A percentile compares a stretch with the other conserved stretches of the same genome.
Conservation (phyloP, 371 early-diverging fungal genomes). For the Mucor irregularis region DNA sequence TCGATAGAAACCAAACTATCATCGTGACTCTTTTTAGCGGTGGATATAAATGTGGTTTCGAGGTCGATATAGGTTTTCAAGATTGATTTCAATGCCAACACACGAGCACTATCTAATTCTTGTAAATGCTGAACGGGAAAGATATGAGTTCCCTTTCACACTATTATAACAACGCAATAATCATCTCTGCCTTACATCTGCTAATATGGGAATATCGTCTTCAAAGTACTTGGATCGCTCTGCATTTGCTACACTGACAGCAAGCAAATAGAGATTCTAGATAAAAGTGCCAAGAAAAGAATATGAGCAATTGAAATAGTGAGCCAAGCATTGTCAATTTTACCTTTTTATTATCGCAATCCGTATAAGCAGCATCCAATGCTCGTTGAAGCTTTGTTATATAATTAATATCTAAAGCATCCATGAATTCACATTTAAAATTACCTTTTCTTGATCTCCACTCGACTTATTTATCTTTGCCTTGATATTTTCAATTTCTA, state of each 20-base stretch:
- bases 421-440: background rate
- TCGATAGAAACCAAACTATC: constrained; percentile 32
- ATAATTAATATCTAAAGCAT: background rate
- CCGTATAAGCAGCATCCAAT: constrained; percentile 67
- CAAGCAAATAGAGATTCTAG: constrained; percentile 68
- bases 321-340: background rate
- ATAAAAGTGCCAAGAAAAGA: background rate
- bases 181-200: constrained; percentile 49
- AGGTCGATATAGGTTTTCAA: constrained; percentile 48
- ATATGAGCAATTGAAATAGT: background rate
- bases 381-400: constrained; percentile 55
- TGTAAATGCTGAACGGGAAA: constrained; percentile 57
- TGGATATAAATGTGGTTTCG: constrained; percentile 44
- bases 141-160: background rate
- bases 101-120: constrained; percentile 56
- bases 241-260: constrained; percentile 62
- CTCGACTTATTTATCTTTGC: constrained; percentile 32
- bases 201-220: constrained; percentile 59
- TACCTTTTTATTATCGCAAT: constrained; percentile 83
- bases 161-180: background rate
- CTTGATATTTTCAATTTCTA: constrained; percentile 58
- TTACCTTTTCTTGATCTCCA: constrained; percentile 49
- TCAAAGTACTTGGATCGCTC: constrained; percentile 61
- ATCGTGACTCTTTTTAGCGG: constrained; percentile 42
- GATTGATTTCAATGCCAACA: constrained; percentile 46